Evolutionary conservation across 78 protist species (phyloP).

Genomic region (Neovahlkampfia damariscottae): DNA sequence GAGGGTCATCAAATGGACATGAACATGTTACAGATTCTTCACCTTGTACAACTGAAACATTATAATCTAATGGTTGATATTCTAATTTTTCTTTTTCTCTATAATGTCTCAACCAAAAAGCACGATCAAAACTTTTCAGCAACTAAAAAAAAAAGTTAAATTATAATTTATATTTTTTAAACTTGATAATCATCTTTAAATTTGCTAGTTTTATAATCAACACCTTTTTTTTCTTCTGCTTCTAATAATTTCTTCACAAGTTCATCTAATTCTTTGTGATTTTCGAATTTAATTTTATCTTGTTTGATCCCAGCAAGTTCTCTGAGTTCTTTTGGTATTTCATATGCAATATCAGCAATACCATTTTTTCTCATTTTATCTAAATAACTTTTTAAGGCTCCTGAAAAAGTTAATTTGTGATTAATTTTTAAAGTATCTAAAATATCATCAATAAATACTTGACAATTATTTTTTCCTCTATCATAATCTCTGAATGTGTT

Average conservation of each 20-base stretch:
- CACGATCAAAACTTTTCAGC: neutral
- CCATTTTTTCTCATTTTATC: neutral
- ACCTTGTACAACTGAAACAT: too few species aligned
- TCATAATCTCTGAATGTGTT: neutral
- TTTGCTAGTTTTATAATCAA: neutral
- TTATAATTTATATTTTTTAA: too few species aligned
- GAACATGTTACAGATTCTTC: too few species aligned
- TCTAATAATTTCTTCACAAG: neutral
- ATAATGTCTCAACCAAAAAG: neutral
- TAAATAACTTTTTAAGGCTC: neutral
- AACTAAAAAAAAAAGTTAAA: too few species aligned
- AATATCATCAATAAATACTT: neutral
- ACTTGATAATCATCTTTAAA: neutral
- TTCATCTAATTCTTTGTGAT: neutral
- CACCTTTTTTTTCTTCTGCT: neutral
- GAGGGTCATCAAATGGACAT: too few species aligned
- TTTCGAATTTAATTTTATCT: neutral
- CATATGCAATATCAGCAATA: neutral
- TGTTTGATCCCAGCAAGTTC: neutral
- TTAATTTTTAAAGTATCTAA: neutral
- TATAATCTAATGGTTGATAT: neutral
- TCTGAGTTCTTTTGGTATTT: neutral
- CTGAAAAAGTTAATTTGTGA: neutral
- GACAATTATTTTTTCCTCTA: neutral
- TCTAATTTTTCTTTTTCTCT: neutral